Percentiles rank a stretch among this genome's conserved stretches.
Conservation (phyloP, 805 yeast species). For the Lachancea sp. region DNA sequence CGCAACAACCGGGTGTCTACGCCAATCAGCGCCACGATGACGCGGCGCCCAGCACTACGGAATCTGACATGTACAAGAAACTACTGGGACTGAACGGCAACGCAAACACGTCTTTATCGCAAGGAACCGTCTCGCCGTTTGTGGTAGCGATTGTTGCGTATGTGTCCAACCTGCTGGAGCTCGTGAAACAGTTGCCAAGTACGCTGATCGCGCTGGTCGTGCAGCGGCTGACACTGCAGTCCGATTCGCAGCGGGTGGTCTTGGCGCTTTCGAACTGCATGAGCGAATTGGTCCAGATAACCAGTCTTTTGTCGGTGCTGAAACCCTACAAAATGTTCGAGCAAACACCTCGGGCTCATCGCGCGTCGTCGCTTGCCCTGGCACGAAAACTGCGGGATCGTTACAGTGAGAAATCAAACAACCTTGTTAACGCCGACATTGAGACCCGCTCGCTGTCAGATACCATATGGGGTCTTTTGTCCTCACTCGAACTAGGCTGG, state of each 20-base stretch:
- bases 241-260: slow-evolving; percentile 24
- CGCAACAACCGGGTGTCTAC: background rate
- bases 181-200: slow-evolving; percentile 28
- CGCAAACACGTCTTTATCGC: slow-evolving; percentile 10
- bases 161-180: slow-evolving; percentile 23
- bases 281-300: slow-evolving; percentile 30
- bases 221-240: slow-evolving; percentile 13
- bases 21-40: background rate
- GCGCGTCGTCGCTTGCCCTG: background rate
- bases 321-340: slow-evolving; percentile 29
- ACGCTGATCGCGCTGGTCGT: slow-evolving; percentile 25
- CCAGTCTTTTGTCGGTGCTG: slow-evolving; percentile 25
- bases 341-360: slow-evolving; percentile 5
- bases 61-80: slow-evolving; percentile 26
- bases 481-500: slow-evolving; percentile 32
- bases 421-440: no score
- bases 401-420: no score
- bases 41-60: background rate
- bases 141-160: slow-evolving; percentile 25
- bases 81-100: slow-evolving; percentile 24
- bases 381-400: background rate
- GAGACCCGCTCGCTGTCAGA: slow-evolving; percentile 12
- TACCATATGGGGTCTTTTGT: slow-evolving; percentile 28
- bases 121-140: slow-evolving; percentile 29
- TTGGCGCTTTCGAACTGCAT: slow-evolving; percentile 28